Evolutionary conservation across 345 rosid species (phyloP), one percentile per base, ranked within the genome.

Genomic region (Brassica nigra): DNA sequence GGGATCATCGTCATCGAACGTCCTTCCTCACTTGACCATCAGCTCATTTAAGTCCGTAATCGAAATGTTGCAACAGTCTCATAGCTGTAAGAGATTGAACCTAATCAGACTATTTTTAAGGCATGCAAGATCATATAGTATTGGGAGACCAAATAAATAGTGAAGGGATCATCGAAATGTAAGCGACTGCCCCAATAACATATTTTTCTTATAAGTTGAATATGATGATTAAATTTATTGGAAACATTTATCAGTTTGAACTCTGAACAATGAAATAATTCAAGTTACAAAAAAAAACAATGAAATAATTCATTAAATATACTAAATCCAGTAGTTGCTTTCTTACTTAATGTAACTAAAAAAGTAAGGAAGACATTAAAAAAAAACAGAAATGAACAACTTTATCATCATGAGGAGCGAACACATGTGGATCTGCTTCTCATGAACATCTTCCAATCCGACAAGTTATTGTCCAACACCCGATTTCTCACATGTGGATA

Each of bases 401-500:
- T 23, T 71, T 31, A 75, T 79, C 79, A 74, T 75, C 72, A 75
- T 0, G 76, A 84, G 34, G 90, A 89, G 70, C 71, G 86, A 49
- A 87, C 86, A 78, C 89, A 83, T 61, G 90, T 79, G 67, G 97
- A 85, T 81, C 87, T 86, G 66, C 85, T 82, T 84, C 84, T 62
- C 76, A 34, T 84, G 39, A 83, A 78, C 79, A 82, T 63, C 52
- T 77, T 76, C 70, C 78, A 75, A 3, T 27, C 81, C 39, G 95
- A 47, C 70, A 81, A 70, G 76, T 74, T 85, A 18, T 78, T 83
- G 78, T 86, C 86, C 42, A 87, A 92, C 30, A 82, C 74, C 28
- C 82, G 75, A 54, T 70, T 83, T 84, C 99, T 85, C 62, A 86
- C 15, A 62, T 91, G 97, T 62, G 99, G 99, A 77, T 95, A 95